Base-by-base conservation (phyloP, 495 filamentous ascomycete genomes). In the Aspergillus carlsbadensis region DNA sequence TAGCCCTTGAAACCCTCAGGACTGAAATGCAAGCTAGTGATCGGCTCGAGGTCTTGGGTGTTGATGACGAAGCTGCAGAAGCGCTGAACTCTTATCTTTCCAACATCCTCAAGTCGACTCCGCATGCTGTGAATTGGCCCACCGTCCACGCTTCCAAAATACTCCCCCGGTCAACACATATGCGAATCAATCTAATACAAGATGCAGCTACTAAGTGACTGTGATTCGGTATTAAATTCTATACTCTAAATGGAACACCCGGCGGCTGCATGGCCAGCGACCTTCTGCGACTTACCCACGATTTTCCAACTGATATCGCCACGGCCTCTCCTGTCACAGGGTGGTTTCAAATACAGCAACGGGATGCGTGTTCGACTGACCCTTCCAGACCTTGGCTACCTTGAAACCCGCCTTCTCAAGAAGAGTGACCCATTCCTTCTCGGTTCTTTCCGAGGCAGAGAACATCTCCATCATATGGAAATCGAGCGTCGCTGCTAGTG, bases 321-420 rank as follows among this genome's bases (percentile, higher is more conserved):
- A 3, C 1, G 20, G 1, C 39, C 15, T 15, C 39, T 18, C 3
- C 6, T 42, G 8, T 43, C 17, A 22, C 20, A 52, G 26, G 6
- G 36, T 42, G 26, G 36, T 36, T 36, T 52, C 49, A 17, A 39
- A 52, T 15, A 52, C 7, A 17, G 49, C 49, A 42, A 20, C 17
- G 14, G 49, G 39, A 8, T 21, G 35, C 4, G 35, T 35, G 14
- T 7, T 15, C 13, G 49, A 51, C 17, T 42, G 0, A 14, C 26
- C 49, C 20, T 58, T 63, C 36, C 46, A 59, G 6, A 54, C 50
- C 22, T 59, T 59, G 49, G 86, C 84, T 52, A 88, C 84, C n/a
- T 75, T 81, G 55, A 87, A 82, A 66, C 84, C 87, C 40, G 53
- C 77, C 15, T 48, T 52, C 24, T 80, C 83, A 63, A 66, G 67